These are phyloP conservation scores for Stemphylium beticola DNA, from an alignment of 2,329 filamentous ascomycete species.

Conservation along the genomic window DNA sequence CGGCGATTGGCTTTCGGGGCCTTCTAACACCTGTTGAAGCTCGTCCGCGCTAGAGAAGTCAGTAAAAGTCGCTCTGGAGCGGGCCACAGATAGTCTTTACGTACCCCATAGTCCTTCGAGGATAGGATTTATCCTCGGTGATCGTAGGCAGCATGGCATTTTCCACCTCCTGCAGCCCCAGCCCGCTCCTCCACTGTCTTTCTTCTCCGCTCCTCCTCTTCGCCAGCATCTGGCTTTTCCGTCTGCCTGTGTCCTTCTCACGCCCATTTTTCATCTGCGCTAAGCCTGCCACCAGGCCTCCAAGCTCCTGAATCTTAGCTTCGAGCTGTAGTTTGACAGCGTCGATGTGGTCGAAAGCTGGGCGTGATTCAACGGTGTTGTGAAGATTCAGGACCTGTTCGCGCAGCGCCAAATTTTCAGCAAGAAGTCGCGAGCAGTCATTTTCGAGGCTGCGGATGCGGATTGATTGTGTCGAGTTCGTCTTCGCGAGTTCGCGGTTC, in stretches of 20 bases:
- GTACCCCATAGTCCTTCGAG: slow-evolving; percentile 72
- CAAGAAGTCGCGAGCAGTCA: slow-evolving; percentile 74
- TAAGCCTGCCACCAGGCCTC: slow-evolving; percentile 69
- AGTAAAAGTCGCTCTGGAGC: slow-evolving; percentile 12
- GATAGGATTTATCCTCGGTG: slow-evolving; percentile 71
- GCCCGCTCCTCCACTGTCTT: slow-evolving; percentile 61
- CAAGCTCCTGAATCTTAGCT: slow-evolving; percentile 73
- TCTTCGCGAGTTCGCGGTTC: slow-evolving; percentile 79
- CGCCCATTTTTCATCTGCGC: slow-evolving; percentile 52
- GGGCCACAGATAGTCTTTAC: slow-evolving; percentile 34
- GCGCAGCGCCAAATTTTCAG: slow-evolving; percentile 78
- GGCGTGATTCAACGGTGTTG: slow-evolving; percentile 67
- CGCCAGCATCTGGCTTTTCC: slow-evolving; percentile 59
- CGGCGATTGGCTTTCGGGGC: slow-evolving; percentile 66
- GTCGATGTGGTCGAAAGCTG: slow-evolving; percentile 69
- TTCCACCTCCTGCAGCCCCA: slow-evolving; percentile 49
- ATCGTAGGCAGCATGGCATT: slow-evolving; percentile 70
- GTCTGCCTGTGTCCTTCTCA: slow-evolving; percentile 21
- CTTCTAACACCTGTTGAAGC: slow-evolving; percentile 60
- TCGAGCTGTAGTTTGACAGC: slow-evolving; percentile 75
- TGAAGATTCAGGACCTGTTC: slow-evolving; percentile 74
- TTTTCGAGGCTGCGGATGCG: slow-evolving; percentile 78
- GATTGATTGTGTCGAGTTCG: slow-evolving; percentile 77
- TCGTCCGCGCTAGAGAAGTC: slow-evolving; percentile 61
- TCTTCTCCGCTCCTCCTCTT: slow-evolving; percentile 59